phyloP scores from a whole-genome alignment of 2,329 filamentous ascomycete genomes.

The Nectriaceae sp. region DNA sequence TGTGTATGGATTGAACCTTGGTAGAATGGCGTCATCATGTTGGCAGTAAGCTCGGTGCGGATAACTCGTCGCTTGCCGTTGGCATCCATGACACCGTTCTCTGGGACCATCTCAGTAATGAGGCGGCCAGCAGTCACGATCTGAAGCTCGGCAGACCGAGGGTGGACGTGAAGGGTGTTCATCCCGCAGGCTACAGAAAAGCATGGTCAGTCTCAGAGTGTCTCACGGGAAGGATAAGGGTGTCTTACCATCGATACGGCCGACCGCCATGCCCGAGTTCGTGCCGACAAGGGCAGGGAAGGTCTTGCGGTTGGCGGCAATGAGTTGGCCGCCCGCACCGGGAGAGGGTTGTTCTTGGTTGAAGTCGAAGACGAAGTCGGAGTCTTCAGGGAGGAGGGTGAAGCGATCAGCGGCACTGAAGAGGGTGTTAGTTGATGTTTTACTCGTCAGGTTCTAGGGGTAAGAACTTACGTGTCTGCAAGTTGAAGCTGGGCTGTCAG shows the following conservation, averaged over 20 bases:
- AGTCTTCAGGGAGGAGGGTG: conserved; percentile 43
- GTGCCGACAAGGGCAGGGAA: conserved; percentile 59
- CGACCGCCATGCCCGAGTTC: conserved; percentile 52
- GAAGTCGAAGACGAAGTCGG: conserved; percentile 54
- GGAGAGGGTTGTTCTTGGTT: conserved; percentile 27
- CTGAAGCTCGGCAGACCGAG: conserved; percentile 54
- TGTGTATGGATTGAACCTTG: conserved; percentile 57
- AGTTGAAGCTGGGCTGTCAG: conserved; percentile 41
- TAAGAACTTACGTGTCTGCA: conserved; percentile 37
- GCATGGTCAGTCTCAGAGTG: conserved; percentile 16
- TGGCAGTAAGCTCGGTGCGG: conserved; percentile 40
- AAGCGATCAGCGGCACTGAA: conserved; percentile 44
- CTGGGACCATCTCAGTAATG: conserved; percentile 53
- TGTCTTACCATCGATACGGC: conserved; percentile 44
- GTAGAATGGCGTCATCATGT: conserved; percentile 56
- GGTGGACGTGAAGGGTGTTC: conserved; percentile 59
- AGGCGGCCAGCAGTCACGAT: conserved; percentile 51
- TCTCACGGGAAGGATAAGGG: no score
- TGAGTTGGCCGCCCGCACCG: conserved; percentile 47
- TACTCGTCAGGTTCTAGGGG: background rate
- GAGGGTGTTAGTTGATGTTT: conserved; percentile 12
- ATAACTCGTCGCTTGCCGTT: conserved; percentile 45
- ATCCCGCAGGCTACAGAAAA: conserved; percentile 49
- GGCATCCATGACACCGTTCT: conserved; percentile 47
- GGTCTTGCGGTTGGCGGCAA: conserved; percentile 55